Percentiles rank a stretch among this genome's conserved stretches.
Evolutionary conservation across 495 filamentous ascomycete species (phyloP).

Genomic region (Tuber aestivum): DNA sequence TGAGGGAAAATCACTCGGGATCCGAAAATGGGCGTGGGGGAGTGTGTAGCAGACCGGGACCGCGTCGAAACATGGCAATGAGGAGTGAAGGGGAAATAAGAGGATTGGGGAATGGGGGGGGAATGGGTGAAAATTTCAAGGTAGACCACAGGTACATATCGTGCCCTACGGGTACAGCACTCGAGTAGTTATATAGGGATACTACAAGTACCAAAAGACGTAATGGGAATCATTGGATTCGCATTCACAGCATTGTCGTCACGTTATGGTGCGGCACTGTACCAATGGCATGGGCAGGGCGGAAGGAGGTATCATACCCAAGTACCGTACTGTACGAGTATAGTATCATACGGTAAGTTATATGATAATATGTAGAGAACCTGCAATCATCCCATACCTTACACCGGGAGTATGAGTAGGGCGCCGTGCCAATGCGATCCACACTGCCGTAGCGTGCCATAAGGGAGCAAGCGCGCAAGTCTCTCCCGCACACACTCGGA

Average conservation of each 20-base stretch:
- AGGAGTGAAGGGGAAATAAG: not conserved
- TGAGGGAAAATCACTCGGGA: not conserved
- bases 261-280: not conserved
- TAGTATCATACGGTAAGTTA: no score
- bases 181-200: not conserved
- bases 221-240: slow-evolving; percentile 1
- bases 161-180: not conserved
- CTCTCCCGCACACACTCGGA: not conserved
- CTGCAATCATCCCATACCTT: not conserved
- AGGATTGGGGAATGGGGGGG: no score
- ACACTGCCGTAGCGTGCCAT: not conserved
- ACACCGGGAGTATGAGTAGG: no score
- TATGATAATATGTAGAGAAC: not conserved
- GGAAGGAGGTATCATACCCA: no score
- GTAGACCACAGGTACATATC: no score
- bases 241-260: not conserved
- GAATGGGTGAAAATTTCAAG: no score
- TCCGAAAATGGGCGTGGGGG: not conserved
- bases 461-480: not conserved
- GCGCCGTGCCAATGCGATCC: not conserved
- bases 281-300: not conserved
- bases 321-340: no score
- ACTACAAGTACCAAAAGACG: not conserved
- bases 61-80: not conserved
- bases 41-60: not conserved